These are phyloP conservation scores for Neonothopanus nambi DNA, from an alignment of 1,284 basidiomycete genomes.

Conservation along the genomic window DNA sequence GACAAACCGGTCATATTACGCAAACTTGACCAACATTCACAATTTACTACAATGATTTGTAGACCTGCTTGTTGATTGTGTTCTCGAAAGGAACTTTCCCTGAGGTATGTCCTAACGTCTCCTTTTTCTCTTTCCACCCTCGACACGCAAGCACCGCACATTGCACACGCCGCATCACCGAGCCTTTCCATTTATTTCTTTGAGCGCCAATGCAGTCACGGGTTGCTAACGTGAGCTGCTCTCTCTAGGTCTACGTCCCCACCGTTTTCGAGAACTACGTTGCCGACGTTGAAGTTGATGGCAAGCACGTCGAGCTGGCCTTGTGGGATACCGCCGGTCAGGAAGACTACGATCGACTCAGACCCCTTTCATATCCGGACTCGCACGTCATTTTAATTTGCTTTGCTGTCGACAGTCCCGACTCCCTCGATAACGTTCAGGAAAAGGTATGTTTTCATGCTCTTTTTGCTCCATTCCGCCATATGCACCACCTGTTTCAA, in stretches of 20 bases:
- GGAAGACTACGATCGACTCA: slow-evolving; percentile 88
- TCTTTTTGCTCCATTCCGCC: neutral
- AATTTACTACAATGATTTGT: neutral
- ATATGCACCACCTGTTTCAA: neutral
- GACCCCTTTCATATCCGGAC: slow-evolving; percentile 80
- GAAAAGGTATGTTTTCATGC: slow-evolving; percentile 73
- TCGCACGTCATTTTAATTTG: slow-evolving; percentile 94
- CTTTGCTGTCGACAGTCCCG: slow-evolving; percentile 90
- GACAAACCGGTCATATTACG: no score
- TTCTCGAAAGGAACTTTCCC: slow-evolving; percentile 94
- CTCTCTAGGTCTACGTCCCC: slow-evolving; percentile 80
- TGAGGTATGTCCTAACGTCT: slow-evolving; percentile 55
- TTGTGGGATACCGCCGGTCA: slow-evolving; percentile 97
- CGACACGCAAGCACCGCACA: neutral
- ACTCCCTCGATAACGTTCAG: slow-evolving; percentile 93
- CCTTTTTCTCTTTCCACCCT: slow-evolving; percentile 9
- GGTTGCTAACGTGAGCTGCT: neutral
- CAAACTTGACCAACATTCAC: no score
- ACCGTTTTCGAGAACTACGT: slow-evolving; percentile 94
- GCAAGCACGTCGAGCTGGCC: slow-evolving; percentile 90
- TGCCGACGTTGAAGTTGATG: slow-evolving; percentile 85
- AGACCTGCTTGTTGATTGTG: slow-evolving; percentile 84
- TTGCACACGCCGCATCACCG: slow-evolving; percentile 1
- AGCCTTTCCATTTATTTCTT: neutral
- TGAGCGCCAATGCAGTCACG: neutral